Conservation (phyloP, 306 rosid species). For the Fragaria nilgerrensis region DNA sequence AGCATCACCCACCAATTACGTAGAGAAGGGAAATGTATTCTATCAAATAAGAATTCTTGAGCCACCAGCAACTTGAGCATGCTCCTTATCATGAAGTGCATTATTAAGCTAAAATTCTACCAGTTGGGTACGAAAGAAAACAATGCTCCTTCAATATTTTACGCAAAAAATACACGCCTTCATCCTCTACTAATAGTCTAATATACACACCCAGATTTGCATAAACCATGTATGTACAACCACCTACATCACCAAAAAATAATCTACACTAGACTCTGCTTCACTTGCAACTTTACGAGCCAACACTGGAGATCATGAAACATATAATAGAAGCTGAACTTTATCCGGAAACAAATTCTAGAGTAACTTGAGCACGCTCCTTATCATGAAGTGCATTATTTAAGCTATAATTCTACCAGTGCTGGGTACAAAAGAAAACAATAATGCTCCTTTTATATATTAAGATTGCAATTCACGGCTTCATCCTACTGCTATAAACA, state of each 20-base stretch:
- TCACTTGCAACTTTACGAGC: too few relatives aligned
- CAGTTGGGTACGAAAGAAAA: too few relatives aligned
- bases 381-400: background rate
- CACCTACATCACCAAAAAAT: too few relatives aligned
- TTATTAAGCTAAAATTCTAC: background rate
- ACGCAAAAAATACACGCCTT: too few relatives aligned
- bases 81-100: background rate
- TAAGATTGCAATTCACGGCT: background rate
- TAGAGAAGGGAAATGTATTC: conserved; percentile 5
- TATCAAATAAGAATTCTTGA: background rate
- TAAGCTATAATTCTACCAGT: background rate
- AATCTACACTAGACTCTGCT: too few relatives aligned
- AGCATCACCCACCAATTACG: conserved; percentile 13
- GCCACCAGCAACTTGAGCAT: conserved; percentile 5
- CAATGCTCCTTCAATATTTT: too few relatives aligned
- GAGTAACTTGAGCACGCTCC: background rate
- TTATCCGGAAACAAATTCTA: too few relatives aligned
- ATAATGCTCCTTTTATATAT: background rate
- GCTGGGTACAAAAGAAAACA: background rate
- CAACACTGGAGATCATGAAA: too few relatives aligned
- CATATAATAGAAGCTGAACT: too few relatives aligned
- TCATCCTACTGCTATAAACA: background rate
- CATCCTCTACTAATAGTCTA: too few relatives aligned
- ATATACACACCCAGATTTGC: too few relatives aligned
- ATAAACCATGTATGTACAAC: too few relatives aligned